phyloP scores from a whole-genome alignment of 768 basidiomycete genomes.

The Rhizopogon rudus region DNA sequence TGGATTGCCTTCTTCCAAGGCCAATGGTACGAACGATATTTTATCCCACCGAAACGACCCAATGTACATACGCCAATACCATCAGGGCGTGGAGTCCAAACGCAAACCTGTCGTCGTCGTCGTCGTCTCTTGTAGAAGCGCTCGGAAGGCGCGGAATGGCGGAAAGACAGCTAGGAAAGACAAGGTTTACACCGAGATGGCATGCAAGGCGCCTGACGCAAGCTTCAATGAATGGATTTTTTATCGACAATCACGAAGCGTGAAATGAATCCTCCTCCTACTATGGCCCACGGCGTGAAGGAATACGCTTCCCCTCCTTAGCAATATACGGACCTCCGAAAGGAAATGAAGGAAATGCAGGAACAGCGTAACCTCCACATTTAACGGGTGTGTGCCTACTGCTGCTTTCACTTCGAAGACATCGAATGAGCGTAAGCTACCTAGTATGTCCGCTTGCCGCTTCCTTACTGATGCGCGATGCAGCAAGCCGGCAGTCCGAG shows the following conservation, averaged over 20 bases:
- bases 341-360: background rate
- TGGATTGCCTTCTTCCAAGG: background rate
- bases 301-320: background rate
- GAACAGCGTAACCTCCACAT: background rate
- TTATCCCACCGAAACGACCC: background rate
- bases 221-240: background rate
- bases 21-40: background rate
- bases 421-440: background rate
- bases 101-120: background rate
- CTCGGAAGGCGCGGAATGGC: background rate
- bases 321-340: background rate
- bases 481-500: background rate
- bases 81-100: background rate
- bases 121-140: background rate
- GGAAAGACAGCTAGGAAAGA: no score
- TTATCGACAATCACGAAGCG: background rate
- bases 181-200: background rate
- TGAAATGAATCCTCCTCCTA: background rate
- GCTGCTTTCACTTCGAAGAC: background rate
- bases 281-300: background rate
- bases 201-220: background rate
- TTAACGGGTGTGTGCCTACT: background rate
- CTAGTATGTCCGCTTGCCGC: background rate
- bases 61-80: background rate
- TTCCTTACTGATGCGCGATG: background rate